Percentiles rank a stretch among this genome's conserved stretches.
These are phyloP conservation scores for Quercus cerris DNA, from an alignment of 306 rosid genomes.

Conservation along the genomic window DNA sequence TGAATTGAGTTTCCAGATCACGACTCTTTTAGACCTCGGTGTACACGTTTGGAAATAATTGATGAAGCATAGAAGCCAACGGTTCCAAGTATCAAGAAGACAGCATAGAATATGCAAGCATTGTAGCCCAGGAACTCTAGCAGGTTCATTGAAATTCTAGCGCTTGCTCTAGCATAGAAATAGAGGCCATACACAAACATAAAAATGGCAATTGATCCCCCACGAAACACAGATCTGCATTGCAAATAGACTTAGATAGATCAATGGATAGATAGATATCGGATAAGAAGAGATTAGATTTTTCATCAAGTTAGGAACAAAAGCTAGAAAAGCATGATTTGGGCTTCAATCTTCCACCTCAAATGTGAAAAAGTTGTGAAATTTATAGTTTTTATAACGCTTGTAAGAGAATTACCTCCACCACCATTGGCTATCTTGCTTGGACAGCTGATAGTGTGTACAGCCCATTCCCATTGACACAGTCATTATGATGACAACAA, in stretches of 20 bases:
- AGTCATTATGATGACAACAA: not conserved
- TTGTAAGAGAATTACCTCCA: constrained; percentile 15
- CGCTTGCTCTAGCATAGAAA: constrained; percentile 10
- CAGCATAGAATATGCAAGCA: constrained; percentile 22
- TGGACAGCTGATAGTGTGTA: constrained; percentile 3
- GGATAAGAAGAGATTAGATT: too few relatives aligned
- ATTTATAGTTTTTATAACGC: too few relatives aligned
- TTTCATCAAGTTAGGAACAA: too few relatives aligned
- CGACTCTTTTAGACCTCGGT: too few relatives aligned
- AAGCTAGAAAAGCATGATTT: too few relatives aligned
- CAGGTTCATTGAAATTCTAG: not conserved
- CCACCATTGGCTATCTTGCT: constrained; percentile 20
- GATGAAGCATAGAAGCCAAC: constrained; percentile 1
- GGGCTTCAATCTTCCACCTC: too few relatives aligned
- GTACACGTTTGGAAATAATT: not conserved
- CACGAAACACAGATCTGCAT: constrained; percentile 26
- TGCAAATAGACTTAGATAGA: too few relatives aligned
- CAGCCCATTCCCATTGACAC: not conserved
- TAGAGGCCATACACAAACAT: constrained; percentile 28
- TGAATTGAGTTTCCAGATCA: too few relatives aligned
- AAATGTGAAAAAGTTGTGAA: too few relatives aligned
- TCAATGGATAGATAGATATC: too few relatives aligned
- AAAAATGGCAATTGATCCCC: constrained; percentile 28
- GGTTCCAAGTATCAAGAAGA: constrained; percentile 25
- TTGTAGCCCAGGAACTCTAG: constrained; percentile 20